phyloP scores from a whole-genome alignment of 371 early-diverging fungal species.

The Mucor plumbeus region DNA sequence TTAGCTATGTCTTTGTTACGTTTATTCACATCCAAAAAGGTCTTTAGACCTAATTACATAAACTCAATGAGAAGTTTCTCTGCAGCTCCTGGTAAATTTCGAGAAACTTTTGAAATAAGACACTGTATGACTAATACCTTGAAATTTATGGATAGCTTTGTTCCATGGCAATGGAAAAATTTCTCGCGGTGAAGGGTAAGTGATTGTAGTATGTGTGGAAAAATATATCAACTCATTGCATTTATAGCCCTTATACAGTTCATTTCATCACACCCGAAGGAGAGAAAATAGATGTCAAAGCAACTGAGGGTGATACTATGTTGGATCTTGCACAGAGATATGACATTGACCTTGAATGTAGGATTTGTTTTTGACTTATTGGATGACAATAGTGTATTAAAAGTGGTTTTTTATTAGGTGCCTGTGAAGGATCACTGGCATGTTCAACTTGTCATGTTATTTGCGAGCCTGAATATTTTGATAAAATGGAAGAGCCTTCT shows the following conservation, averaged over 20 bases:
- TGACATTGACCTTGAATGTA: slow-evolving; percentile 96
- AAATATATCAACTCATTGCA: background rate
- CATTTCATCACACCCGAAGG: slow-evolving; percentile 77
- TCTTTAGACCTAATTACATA: slow-evolving; percentile 19
- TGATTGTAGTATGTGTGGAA: background rate
- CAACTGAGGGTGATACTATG: slow-evolving; percentile 86
- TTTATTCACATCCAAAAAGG: slow-evolving; percentile 33
- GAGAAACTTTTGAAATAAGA: background rate
- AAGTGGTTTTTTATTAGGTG: slow-evolving; percentile 59
- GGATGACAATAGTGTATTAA: too few species aligned
- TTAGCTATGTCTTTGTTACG: slow-evolving; percentile 39
- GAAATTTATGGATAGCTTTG: slow-evolving; percentile 27
- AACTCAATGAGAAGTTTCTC: slow-evolving; percentile 26
- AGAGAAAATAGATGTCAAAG: slow-evolving; percentile 76
- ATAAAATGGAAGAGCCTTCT: slow-evolving; percentile 89
- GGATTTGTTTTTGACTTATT: background rate
- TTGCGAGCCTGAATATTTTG: slow-evolving; percentile 84
- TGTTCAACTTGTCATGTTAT: slow-evolving; percentile 99
- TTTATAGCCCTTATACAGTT: slow-evolving; percentile 55
- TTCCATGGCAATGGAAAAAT: slow-evolving; percentile 41
- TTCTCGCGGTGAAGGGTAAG: slow-evolving; percentile 47
- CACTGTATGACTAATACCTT: slow-evolving; percentile 4
- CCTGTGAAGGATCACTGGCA: slow-evolving; percentile 98
- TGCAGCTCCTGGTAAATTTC: slow-evolving; percentile 30
- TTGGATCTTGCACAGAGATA: slow-evolving; percentile 96